Base-by-base conservation (phyloP, 2,329 filamentous ascomycete species). In the Colletotrichum liaoningense region DNA sequence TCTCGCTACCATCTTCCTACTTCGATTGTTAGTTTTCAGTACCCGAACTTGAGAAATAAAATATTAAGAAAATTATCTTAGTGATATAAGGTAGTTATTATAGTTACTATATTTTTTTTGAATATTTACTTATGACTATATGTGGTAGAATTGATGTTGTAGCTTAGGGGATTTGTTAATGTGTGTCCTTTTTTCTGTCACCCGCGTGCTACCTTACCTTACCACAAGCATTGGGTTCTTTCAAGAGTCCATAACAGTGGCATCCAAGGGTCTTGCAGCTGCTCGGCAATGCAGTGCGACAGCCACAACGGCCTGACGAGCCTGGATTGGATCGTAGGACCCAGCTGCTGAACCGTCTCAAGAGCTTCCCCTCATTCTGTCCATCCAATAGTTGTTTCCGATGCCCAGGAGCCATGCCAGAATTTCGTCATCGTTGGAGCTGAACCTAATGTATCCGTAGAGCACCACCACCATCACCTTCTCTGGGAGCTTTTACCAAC, bases 261-360 rank as follows among this genome's bases (percentile, higher is more conserved):
- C 55, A 30, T 67, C 11, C 55, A 63, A 60, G 68, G 55, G 55
- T 56, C 63, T 67, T 70, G 68, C 68, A 55, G 54, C 63, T n/a
- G 54, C 19, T 38, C 24, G 63, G 30, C 14, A 42, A 70, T 70
- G 68, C 42, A 42, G 55, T 67, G 63, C 30, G 55, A 46, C 63
- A 59, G 38, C 38, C 63, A 54, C 63, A 54, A 67, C 38, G 57
- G 67, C 63, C n/a, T 35, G 42, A 22, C 42, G 42, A 49, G 8
- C 42, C 42, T 49, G 42, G 19, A 42, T 49, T 49, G 42, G 42
- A 49, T 11, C 7, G 42, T 9, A 49, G 42, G 16, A 49, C 42
- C 42, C 11, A 35, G 33, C 33, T n/a, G 19, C 22, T 66, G 42
- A 16, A 42, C 19, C 28, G n/a, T 42, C 55, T 30, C 30, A 65